phyloP scores from a whole-genome alignment of 73 alveolate genomes.

The Uronychia setigera region DNA sequence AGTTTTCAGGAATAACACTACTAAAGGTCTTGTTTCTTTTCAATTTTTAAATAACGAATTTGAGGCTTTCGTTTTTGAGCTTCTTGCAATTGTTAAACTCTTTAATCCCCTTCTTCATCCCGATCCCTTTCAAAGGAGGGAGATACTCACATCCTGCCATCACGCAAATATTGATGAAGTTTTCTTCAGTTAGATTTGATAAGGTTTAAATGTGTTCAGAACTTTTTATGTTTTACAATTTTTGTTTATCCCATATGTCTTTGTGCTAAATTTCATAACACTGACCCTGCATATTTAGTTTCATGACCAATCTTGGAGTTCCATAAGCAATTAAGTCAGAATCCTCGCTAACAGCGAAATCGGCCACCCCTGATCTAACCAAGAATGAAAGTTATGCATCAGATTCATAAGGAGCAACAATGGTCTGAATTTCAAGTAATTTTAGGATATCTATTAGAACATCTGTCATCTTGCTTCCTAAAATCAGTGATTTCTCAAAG shows the following conservation, averaged over 20 bases:
- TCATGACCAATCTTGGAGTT: constrained; percentile 45
- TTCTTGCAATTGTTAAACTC: constrained; percentile 17
- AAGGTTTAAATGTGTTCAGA: constrained; percentile 20
- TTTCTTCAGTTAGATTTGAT: constrained; percentile 37
- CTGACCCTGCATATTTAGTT: constrained; percentile 33
- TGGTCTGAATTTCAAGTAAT: constrained; percentile 57
- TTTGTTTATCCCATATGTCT: background rate
- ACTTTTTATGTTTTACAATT: constrained; percentile 4
- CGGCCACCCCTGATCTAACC: constrained; percentile 73
- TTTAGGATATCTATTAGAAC: constrained; percentile 70
- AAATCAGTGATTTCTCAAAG: constrained; percentile 78
- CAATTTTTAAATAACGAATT: constrained; percentile 12
- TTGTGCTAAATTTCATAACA: constrained; percentile 14
- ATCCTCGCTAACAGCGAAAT: constrained; percentile 84
- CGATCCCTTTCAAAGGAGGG: constrained; percentile 89
- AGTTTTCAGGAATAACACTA: constrained; percentile 38
- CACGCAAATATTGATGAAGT: constrained; percentile 88
- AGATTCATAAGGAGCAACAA: constrained; percentile 94
- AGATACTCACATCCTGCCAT: constrained; percentile 98
- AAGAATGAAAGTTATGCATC: constrained; percentile 89
- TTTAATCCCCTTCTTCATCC: constrained; percentile 78
- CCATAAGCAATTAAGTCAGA: constrained; percentile 91
- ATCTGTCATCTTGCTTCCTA: constrained; percentile 82
- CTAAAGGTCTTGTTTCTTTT: constrained; percentile 34
- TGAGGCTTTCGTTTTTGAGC: background rate